These are phyloP conservation scores for Flaveria floridana DNA, from an alignment of 140 eudicot genomes.

Conservation along the genomic window DNA sequence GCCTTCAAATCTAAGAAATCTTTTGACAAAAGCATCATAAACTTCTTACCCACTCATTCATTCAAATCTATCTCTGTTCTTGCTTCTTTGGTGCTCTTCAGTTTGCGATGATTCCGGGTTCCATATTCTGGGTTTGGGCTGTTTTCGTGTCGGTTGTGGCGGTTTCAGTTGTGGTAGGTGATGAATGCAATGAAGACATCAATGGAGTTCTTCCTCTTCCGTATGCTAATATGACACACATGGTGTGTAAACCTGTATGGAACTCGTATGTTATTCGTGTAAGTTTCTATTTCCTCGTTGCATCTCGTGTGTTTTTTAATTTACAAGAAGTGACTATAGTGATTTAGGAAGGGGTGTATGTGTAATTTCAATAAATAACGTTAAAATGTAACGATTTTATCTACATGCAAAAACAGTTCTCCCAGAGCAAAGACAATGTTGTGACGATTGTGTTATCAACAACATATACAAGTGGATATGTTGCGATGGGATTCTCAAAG, in stretches of 20 bases:
- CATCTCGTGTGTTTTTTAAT: not conserved
- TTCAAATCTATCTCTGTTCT: conserved; percentile 18
- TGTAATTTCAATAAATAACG: too few relatives aligned
- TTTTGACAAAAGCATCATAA: conserved; percentile 35
- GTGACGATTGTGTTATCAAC: conserved; percentile 80
- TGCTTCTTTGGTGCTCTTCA: conserved; percentile 20
- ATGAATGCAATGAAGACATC: conserved; percentile 56
- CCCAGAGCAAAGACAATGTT: conserved; percentile 59
- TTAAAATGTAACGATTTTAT: not conserved
- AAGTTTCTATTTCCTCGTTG: conserved; percentile 30
- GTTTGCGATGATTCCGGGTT: conserved; percentile 33
- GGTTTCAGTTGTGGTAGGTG: conserved; percentile 28
- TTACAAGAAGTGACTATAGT: not conserved
- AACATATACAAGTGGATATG: conserved; percentile 83
- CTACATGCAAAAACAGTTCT: conserved; percentile 48
- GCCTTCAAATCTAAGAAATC: conserved; percentile 34
- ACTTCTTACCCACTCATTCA: conserved; percentile 28
- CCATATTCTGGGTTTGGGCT: conserved; percentile 21
- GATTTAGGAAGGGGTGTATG: not conserved
- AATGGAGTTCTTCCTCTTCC: conserved; percentile 76
- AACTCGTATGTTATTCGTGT: conserved; percentile 70
- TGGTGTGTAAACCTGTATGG: conserved; percentile 77
- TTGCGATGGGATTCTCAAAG: conserved; percentile 82
- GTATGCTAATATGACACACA: conserved; percentile 52
- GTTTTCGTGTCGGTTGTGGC: conserved; percentile 26